A percentile compares a stretch with the other conserved stretches of the same genome.
These are phyloP conservation scores for Teratosphaeria viscida DNA, from an alignment of 2,329 filamentous ascomycete species.

Conservation along the genomic window DNA sequence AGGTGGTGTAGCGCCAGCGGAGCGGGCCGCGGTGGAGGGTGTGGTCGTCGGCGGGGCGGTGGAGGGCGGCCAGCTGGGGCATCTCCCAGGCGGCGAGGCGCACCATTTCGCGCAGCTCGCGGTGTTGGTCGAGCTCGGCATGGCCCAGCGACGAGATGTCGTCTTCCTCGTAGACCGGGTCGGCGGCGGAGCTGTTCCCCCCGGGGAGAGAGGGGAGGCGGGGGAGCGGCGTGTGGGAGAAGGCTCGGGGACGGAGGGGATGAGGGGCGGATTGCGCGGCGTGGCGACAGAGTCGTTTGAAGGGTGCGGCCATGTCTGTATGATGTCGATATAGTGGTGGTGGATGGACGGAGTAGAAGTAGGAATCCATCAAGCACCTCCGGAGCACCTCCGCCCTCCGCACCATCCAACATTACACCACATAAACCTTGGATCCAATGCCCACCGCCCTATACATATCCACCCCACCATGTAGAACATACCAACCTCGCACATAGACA, in stretches of 20 bases:
- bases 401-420: not conserved
- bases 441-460: not conserved
- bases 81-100: constrained; percentile 90
- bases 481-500: too few species aligned
- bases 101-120: constrained; percentile 81
- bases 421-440: not conserved
- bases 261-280: constrained; percentile 8
- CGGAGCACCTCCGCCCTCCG: not conserved
- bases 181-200: not conserved
- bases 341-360: not conserved
- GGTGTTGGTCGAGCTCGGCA: constrained; percentile 74
- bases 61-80: constrained; percentile 72
- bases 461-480: not conserved
- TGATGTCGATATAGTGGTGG: not conserved
- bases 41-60: constrained; percentile 66
- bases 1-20: constrained; percentile 92
- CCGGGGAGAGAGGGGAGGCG: constrained; percentile 1
- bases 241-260: constrained; percentile 2
- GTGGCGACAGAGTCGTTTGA: constrained; percentile 20
- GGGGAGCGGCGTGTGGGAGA: constrained; percentile 3
- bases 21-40: constrained; percentile 56
- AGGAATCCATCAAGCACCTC: not conserved
- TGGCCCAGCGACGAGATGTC: constrained; percentile 78
- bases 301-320: constrained; percentile 17
- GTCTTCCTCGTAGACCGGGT: constrained; percentile 54